Conservation (phyloP, 352 stramenopile species). For the Pythium sp. region DNA sequence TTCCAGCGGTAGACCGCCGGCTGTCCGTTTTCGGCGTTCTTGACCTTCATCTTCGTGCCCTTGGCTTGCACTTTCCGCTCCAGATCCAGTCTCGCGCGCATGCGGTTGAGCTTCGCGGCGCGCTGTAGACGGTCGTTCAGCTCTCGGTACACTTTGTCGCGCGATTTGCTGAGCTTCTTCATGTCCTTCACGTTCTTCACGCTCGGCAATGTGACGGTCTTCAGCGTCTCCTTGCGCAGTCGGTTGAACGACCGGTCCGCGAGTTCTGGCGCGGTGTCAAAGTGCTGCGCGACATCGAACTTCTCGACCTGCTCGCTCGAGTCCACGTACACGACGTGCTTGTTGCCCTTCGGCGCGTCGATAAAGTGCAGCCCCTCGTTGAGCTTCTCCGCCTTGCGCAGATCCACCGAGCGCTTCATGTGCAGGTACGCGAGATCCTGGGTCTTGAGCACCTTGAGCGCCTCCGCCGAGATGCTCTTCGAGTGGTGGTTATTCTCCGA, state of each 20-base stretch:
- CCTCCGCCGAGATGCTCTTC: constrained; percentile 67
- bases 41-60: constrained; percentile 82
- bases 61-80: constrained; percentile 84
- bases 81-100: constrained; percentile 75
- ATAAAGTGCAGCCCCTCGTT: constrained; percentile 76
- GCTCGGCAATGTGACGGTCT: constrained; percentile 35
- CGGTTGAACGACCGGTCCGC: constrained; percentile 74
- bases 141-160: constrained; percentile 65
- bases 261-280: constrained; percentile 84
- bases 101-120: constrained; percentile 64
- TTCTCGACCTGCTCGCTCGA: constrained; percentile 57
- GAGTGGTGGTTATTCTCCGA: constrained; percentile 71
- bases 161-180: constrained; percentile 58
- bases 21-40: constrained; percentile 52
- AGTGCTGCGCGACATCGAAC: constrained; percentile 92
- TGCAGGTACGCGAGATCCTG: constrained; percentile 96
- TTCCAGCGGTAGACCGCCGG: constrained; percentile 89
- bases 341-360: constrained; percentile 76
- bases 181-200: constrained; percentile 35
- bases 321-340: constrained; percentile 95
- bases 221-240: constrained; percentile 54
- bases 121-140: constrained; percentile 65
- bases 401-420: constrained; percentile 80
- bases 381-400: constrained; percentile 80
- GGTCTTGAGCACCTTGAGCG: constrained; percentile 92